Base-by-base conservation (phyloP, 2,329 filamentous ascomycete genomes). In the Beauveria scarabaeidicola region DNA sequence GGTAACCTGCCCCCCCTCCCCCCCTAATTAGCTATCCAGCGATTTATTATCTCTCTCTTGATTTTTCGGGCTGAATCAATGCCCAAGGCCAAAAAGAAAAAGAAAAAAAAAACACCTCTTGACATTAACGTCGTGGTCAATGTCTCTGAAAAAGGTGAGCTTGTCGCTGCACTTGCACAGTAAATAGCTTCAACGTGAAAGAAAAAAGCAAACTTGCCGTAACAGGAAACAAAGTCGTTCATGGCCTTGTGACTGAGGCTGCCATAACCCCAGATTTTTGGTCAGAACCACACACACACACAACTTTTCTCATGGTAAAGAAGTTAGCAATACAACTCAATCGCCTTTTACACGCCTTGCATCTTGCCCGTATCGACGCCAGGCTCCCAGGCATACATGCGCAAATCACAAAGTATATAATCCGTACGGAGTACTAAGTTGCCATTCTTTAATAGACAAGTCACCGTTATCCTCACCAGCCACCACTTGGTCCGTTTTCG, bases 311-410 rank as follows among this genome's bases (percentile, higher is more conserved):
- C 27, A 27, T 8, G 8, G 29, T 11, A 32, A 32, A 4, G n/a
- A n/a, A 32, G 3, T 41, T 51, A 40, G 43, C 46, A 50, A 23
- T 10, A 32, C 32, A 32, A 58, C 54, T 58, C 47, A 58, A 58
- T 58, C 47, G 15, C 27, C 46, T 43, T 13, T 19, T 32, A 21
- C 43, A 51, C 46, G 51, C 55, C n/a, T 23, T 10, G 29, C 32
- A 29, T 57, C 44, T 27, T 17, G 10, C 21, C 53, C 54, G 23
- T 43, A 58, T 58, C 56, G 56, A 58, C 56, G 56, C 56, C 56
- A 58, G 56, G 56, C 56, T 25, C 17, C 5, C 56, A 58, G 56
- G 56, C 56, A 58, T 38, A n/a, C 56, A 50, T 43, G 21, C 43
- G 25, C 41, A 56, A 55, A 29, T 25, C 19, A 17, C 11, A 5